Base-by-base conservation (phyloP, 1,139 yeast genomes). In the Scheffersomyces segobiensis region DNA sequence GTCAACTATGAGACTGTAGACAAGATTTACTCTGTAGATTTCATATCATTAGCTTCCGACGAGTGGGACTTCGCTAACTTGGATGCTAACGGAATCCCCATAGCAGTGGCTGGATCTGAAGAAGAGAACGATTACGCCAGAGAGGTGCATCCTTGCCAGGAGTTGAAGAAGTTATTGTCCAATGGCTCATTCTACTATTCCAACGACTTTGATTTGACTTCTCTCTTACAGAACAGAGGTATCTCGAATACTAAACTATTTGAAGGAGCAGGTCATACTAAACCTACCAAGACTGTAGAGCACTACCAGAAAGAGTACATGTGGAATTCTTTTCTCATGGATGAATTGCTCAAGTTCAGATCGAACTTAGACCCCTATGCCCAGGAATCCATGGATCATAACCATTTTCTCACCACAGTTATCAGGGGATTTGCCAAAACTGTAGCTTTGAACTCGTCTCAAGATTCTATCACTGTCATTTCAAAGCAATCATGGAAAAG, bases 281-380 rank as follows among this genome's bases (percentile, higher is more conserved):
- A 60, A 47, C 54, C 56, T 8, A 51, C 62, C n/a, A 79, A 62
- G 50, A 59, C 64, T 52, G 69, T 71, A 55, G 88, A 86, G 62
- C 83, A 85, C 59, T 87, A 83, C 63, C 93, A 89, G 69, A 87
- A 86, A 59, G 95, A 93, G 64, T 95, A 90, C 69, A 93, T 95
- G 98, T 96, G 99, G 99, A 96, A 96, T 71, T 84, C 89, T 6
- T 95, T 91, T 71, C 85, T 96, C 87, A 88, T 93, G 87, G 84
- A 87, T 58, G 97, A 93, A 62, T 82, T 96, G 61, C 81, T 91
- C 61, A 81, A 83, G 56, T 93, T 90, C 71, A 80, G 97, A 60
- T 81, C 88, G 59, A 88, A 89, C 60, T 74, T 93, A 58, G 93
- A 89, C 49, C 77, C 81, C 3, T 81, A 76, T 22, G 85, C 87